Conservation (phyloP, 495 filamentous ascomycete species). For the Geoglossum glabrum region DNA sequence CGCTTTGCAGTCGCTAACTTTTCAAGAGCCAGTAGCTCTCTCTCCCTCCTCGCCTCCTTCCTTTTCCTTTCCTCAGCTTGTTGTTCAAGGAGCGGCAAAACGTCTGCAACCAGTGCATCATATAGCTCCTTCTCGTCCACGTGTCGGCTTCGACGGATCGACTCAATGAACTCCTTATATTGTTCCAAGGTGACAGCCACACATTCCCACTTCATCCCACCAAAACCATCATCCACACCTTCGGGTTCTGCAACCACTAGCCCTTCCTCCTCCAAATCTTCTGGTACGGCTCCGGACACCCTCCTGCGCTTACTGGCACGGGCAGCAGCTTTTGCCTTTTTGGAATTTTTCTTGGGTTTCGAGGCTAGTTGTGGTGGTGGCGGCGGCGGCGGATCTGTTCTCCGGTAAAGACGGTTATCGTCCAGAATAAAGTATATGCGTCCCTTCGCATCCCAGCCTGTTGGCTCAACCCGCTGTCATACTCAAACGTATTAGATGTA, state of each 20-base stretch:
- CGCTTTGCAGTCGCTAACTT: constrained; percentile 84
- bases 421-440: constrained; percentile 80
- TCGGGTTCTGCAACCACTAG: constrained; percentile 5
- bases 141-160: constrained; percentile 53
- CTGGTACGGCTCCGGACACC: constrained; percentile 31
- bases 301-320: constrained; percentile 58
- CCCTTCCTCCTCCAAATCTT: constrained; percentile 22
- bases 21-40: constrained; percentile 58
- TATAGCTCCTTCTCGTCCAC: constrained; percentile 61
- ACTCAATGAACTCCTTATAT: constrained; percentile 49
- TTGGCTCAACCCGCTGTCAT: constrained; percentile 66
- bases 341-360: constrained; percentile 59
- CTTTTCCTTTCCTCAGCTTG: constrained; percentile 55
- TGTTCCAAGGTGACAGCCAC: constrained; percentile 61
- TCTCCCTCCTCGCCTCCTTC: constrained; percentile 48
- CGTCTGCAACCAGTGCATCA: constrained; percentile 45
- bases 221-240: constrained; percentile 37
- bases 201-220: constrained; percentile 75
- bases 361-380: constrained; percentile 31
- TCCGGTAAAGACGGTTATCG: constrained; percentile 80
- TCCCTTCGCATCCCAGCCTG: constrained; percentile 71
- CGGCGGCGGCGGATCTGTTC: constrained; percentile 41
- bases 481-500: constrained; percentile 8
- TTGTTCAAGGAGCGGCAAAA: constrained; percentile 67
- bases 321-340: constrained; percentile 45